Conservation (phyloP, 495 filamentous ascomycete genomes). For the Aspergillus heteromorphus region DNA sequence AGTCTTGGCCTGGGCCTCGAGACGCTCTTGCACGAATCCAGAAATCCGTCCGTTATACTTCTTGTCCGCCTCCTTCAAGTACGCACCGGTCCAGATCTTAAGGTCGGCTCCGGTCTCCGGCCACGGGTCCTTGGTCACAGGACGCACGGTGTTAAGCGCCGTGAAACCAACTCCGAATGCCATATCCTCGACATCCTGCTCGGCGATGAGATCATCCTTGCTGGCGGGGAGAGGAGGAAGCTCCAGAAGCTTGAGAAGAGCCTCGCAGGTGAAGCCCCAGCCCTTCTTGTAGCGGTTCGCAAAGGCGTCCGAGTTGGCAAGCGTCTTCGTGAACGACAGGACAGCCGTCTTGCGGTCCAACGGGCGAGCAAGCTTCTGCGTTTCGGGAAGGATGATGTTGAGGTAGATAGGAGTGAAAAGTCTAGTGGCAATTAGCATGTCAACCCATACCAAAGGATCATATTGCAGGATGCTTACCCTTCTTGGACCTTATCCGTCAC, state of each 20-base stretch:
- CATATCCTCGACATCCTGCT: slow-evolving; percentile 89
- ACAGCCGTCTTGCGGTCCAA: slow-evolving; percentile 91
- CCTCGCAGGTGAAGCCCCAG: slow-evolving; percentile 81
- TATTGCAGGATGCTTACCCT: slow-evolving; percentile 40
- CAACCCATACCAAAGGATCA: background rate
- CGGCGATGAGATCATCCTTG: slow-evolving; percentile 70
- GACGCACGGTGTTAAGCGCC: slow-evolving; percentile 79
- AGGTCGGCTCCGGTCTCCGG: slow-evolving; percentile 72
- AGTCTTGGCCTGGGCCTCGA: slow-evolving; percentile 49
- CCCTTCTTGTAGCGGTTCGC: slow-evolving; percentile 71
- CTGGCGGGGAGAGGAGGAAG: slow-evolving; percentile 71
- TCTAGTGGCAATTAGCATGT: slow-evolving; percentile 32
- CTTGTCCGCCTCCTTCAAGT: slow-evolving; percentile 58
- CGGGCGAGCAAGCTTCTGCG: slow-evolving; percentile 78
- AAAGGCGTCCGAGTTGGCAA: slow-evolving; percentile 77
- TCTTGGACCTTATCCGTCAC: slow-evolving; percentile 74
- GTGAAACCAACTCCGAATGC: slow-evolving; percentile 93
- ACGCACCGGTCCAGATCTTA: slow-evolving; percentile 70
- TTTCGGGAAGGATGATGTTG: slow-evolving; percentile 78
- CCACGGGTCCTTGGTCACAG: slow-evolving; percentile 63
- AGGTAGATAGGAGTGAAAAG: slow-evolving; percentile 83
- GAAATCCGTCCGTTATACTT: slow-evolving; percentile 50
- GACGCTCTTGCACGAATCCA: slow-evolving; percentile 52
- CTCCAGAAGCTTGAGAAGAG: slow-evolving; percentile 79
- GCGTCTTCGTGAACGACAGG: slow-evolving; percentile 82